Evolutionary conservation across 176 grass and related monocot genomes (phyloP).

Genomic region (Chrysopogon serrulatus): DNA sequence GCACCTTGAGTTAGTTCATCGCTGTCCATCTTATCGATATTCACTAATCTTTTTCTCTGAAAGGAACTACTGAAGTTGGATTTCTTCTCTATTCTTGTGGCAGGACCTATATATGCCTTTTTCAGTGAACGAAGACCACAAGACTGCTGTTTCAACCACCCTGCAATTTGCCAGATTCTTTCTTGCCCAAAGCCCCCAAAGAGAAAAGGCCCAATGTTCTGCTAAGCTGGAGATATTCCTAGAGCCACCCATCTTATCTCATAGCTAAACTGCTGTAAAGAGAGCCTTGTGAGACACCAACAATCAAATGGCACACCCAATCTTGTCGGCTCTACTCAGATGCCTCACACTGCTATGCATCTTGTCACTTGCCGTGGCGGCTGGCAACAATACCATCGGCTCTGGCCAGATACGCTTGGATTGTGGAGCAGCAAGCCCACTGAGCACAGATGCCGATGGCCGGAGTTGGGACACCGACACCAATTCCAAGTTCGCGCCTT

Average conservation of each 20-base stretch:
- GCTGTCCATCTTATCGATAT: background rate
- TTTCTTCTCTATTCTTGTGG: background rate
- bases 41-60: background rate
- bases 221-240: background rate
- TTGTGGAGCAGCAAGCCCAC: background rate
- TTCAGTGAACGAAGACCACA: background rate
- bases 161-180: background rate
- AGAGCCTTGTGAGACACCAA: background rate
- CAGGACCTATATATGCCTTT: slow-evolving; percentile 1
- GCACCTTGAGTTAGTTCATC: background rate
- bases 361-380: background rate
- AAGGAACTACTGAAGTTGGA: background rate
- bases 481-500: background rate
- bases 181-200: background rate
- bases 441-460: background rate
- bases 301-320: background rate
- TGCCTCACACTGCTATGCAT: slow-evolving; percentile 19
- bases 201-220: background rate
- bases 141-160: background rate
- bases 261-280: background rate
- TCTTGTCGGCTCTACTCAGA: background rate
- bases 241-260: background rate
- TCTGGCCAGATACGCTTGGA: background rate
- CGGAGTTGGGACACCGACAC: background rate
- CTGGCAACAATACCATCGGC: slow-evolving; percentile 20